Evolutionary conservation across 2,329 filamentous ascomycete species (phyloP).

Genomic region (Pseudogymnoascus sp.): DNA sequence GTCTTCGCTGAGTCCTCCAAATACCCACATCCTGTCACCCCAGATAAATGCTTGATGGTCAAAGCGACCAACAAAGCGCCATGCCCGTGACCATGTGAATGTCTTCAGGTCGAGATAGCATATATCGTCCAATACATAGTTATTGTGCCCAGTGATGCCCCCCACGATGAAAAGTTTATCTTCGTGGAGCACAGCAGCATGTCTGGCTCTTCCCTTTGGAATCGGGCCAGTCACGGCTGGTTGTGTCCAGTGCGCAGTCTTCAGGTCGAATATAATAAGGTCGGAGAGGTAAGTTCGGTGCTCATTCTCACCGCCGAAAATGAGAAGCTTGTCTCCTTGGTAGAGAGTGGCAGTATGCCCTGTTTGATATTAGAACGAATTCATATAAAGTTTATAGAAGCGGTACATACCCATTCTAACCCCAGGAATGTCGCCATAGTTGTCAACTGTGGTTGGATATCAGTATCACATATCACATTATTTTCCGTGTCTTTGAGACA

Average conservation of each 20-base stretch:
- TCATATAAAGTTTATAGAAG: conserved; percentile 1
- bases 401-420: conserved; percentile 77
- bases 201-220: conserved; percentile 82
- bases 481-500: neutral
- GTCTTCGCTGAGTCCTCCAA: conserved; percentile 86
- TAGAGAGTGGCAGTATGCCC: conserved; percentile 93
- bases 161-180: conserved; percentile 95
- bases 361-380: conserved; percentile 32
- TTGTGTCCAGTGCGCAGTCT: conserved; percentile 91
- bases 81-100: conserved; percentile 92
- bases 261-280: conserved; percentile 90
- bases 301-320: conserved; percentile 97
- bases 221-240: conserved; percentile 77
- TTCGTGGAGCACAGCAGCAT: conserved; percentile 86
- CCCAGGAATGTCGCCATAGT: conserved; percentile 95
- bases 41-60: conserved; percentile 95
- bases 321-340: conserved; percentile 87
- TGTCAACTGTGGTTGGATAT: conserved; percentile 58
- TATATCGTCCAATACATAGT: conserved; percentile 87
- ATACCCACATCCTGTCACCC: conserved; percentile 88
- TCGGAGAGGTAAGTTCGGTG: conserved; percentile 93
- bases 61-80: conserved; percentile 91
- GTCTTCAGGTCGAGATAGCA: conserved; percentile 96
- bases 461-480: neutral
- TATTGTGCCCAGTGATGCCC: conserved; percentile 89